Evolutionary conservation across 2,329 filamentous ascomycete genomes (phyloP), one percentile per base, ranked within the genome.

Genomic region (Venturia effusa): DNA sequence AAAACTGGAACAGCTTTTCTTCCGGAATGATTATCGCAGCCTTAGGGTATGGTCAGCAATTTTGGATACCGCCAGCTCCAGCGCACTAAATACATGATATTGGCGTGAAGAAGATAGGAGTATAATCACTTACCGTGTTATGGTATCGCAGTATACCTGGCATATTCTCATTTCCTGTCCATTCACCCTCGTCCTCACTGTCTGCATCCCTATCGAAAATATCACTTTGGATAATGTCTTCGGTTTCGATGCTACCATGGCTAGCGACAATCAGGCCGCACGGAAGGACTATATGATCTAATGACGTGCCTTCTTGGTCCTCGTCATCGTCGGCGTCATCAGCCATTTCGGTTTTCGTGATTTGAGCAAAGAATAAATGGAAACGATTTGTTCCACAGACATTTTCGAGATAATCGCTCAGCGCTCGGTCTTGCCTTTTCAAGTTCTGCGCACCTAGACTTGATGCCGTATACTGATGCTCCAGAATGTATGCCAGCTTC

Each of bases 151-250:
- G 69, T 0, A 70, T 70, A 11, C 69, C 59, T 27, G 59, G 55
- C 24, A 66, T 66, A 13, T 68, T 68, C 22, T 67, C 68, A 55
- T 73, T 74, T 1, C 72, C 72, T 4, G 68, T 74, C 55, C 64
- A 71, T 5, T 67, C 68, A 37, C 65, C 67, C 51, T 69, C 69
- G 19, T 71, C 70, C 64, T 72, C 68, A 17, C 69, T 68, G 59
- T 74, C 72, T 13, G 70, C 67, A 2, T 68, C 61, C 22, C 66
- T 66, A 41, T 62, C 62, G 61, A 71, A 71, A 10, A 66, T 64
- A 30, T 68, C 66, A 15, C 67, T 63, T 7, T 66, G 66, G 17
- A 71, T 51, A 15, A 70, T 65, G 13, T 67, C 59, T 19, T 66
- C 64, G 37, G 68, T 65, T 13, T 66, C 64, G 11, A 69, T 59